Evolutionary conservation across 169 alveolate species (phyloP).

Genomic region (Eimeria necatrix): DNA sequence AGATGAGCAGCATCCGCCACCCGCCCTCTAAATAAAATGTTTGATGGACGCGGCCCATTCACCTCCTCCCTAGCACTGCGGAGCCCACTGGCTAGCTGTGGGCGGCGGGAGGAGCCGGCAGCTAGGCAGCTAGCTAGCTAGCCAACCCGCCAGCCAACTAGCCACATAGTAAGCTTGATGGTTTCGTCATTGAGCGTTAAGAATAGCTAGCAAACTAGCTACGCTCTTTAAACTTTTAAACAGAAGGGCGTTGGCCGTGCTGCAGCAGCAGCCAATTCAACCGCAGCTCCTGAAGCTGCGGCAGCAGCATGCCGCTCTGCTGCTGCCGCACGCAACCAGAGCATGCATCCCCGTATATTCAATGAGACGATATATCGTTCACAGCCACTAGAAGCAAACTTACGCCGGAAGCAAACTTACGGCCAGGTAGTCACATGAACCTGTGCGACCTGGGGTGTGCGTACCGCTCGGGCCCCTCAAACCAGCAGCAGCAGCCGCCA

Average conservation of each 20-base stretch:
- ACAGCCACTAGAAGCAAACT: neutral
- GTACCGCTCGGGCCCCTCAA: too few species aligned
- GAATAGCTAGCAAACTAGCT: neutral
- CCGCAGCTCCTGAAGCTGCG: neutral
- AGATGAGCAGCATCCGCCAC: neutral
- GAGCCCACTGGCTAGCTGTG: conserved; percentile 40
- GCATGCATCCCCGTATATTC: neutral
- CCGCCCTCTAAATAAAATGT: neutral
- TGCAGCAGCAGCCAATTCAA: neutral
- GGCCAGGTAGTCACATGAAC: neutral
- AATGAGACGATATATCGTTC: neutral
- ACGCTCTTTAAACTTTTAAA: neutral
- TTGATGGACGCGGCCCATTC: neutral
- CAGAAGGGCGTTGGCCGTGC: neutral
- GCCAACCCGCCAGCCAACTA: neutral
- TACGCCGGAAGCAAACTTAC: neutral
- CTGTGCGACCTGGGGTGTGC: neutral
- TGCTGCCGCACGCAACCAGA: too few species aligned
- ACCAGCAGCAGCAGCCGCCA: too few species aligned
- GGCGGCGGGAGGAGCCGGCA: neutral
- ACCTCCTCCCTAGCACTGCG: neutral
- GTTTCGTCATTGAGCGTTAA: neutral
- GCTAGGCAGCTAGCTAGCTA: conserved; percentile 5
- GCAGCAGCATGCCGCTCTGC: neutral
- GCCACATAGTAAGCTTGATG: neutral